Conservation (phyloP, 176 grass and related monocot genomes). For the Carex scoparia region DNA sequence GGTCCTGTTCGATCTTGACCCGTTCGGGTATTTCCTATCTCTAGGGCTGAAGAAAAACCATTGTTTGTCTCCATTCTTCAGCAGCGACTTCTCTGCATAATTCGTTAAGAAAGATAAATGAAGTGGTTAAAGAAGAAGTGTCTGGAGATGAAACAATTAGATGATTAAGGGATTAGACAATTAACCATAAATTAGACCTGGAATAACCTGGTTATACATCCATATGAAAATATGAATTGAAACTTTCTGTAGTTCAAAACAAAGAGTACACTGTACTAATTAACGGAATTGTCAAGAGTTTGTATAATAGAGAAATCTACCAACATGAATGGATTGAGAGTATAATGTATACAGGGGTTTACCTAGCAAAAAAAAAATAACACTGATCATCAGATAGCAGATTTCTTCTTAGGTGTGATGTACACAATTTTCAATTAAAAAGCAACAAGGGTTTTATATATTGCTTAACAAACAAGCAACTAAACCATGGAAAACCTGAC, state of each 20-base stretch:
- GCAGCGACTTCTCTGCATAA: slow-evolving; percentile 62
- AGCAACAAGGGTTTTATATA: background rate
- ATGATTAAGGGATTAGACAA: background rate
- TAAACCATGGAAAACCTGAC: background rate
- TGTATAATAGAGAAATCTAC: background rate
- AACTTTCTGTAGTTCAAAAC: background rate
- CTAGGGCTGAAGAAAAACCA: slow-evolving; percentile 94
- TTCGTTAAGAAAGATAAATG: background rate
- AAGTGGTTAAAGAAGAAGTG: background rate
- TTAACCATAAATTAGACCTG: background rate
- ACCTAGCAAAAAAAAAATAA: no score
- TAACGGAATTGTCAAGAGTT: background rate
- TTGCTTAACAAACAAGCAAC: no score
- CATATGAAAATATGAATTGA: background rate
- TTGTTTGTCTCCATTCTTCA: slow-evolving; percentile 78
- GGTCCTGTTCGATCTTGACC: slow-evolving; percentile 71
- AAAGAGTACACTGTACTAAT: background rate
- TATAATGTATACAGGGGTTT: background rate
- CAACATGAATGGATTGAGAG: slow-evolving; percentile 1
- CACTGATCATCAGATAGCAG: no score
- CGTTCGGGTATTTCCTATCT: slow-evolving; percentile 87
- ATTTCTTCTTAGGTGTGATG: background rate
- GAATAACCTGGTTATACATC: background rate
- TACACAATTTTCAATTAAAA: background rate
- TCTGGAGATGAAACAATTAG: background rate